Evolutionary conservation across 1,284 basidiomycete genomes (phyloP), one percentile per base, ranked within the genome.

Genomic region (Heterobasidion annosum): DNA sequence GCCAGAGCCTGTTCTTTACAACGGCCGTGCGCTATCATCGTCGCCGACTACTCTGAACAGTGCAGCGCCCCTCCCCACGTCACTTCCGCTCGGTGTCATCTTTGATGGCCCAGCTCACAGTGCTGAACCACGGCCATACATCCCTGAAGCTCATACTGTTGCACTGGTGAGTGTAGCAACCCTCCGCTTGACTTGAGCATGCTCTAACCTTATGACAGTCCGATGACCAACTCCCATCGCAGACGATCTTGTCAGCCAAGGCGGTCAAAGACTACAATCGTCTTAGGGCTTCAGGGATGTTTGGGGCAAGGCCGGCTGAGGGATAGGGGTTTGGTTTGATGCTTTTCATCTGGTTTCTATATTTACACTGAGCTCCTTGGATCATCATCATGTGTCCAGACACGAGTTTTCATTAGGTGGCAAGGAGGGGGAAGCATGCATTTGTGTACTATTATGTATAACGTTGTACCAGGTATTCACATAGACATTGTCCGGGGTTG

Each of bases 31-130:
- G n/a, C 43, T 32, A 8, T 25, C 47, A 16, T 32, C 15, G n/a
- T 47, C 48, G 48, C 44, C 50, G 43, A 35, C 35, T 34, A 47
- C 42, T 16, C 45, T 3, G 15, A 42, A 25, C 15, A 10, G 42
- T 12, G 48, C 48, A 16, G 32, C n/a, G 34, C 35, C n/a, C 19
- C 54, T 56, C 9, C 35, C 51, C 2, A 49, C 51, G 13, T 53
- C 51, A 9, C 51, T 50, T 45, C 53, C 53, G 7, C 49, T 32
- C 16, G 44, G 25, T 10, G 34, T 35, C 6, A 9, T 50, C 12
- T 52, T 55, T 34, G 54, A 51, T 16, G 53, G 56, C 1, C 56
- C 53, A 6, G 56, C 56, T n/a, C n/a, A 40, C 37, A 40, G 37
- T n/a, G 37, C 37, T n/a, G 37, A 40, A 10, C 34, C 37, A 40